A percentile compares a stretch with the other conserved stretches of the same genome.
Conservation (phyloP, 1,284 basidiomycete genomes). For the Moniliella sp. region DNA sequence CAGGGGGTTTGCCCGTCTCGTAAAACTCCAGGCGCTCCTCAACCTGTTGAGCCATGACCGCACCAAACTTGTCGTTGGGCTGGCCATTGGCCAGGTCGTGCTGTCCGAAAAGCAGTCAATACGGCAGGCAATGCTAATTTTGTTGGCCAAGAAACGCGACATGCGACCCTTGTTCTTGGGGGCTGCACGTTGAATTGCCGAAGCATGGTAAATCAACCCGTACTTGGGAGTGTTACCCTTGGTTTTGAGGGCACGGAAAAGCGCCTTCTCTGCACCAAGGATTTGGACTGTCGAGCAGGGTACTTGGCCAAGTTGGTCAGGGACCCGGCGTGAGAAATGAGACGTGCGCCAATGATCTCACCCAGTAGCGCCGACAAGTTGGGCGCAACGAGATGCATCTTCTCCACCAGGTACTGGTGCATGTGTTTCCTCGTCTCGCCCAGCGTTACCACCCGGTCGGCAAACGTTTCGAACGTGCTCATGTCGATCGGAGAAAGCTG, state of each 20-base stretch:
- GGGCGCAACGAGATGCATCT: constrained; percentile 90
- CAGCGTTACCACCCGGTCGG: constrained; percentile 90
- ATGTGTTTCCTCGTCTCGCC: constrained; percentile 79
- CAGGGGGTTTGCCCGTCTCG: constrained; percentile 51
- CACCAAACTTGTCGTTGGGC: constrained; percentile 79
- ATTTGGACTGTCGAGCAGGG: constrained; percentile 96
- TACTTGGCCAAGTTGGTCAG: constrained; percentile 82
- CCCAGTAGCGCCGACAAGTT: constrained; percentile 80
- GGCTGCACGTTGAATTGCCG: constrained; percentile 64
- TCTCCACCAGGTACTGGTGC: constrained; percentile 78
- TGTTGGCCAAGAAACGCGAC: constrained; percentile 92
- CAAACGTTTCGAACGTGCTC: constrained; percentile 74
- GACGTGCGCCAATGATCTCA: constrained; percentile 78
- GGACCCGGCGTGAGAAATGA: constrained; percentile 90
- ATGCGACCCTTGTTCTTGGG: constrained; percentile 94
- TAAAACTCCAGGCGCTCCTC: constrained; percentile 90
- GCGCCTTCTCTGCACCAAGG: constrained; percentile 88
- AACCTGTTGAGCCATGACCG: constrained; percentile 75
- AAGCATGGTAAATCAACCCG: constrained; percentile 74
- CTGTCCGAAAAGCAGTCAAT: constrained; percentile 86
- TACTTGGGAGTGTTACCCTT: constrained; percentile 98
- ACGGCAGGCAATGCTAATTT: constrained; percentile 87
- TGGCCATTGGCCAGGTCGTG: constrained; percentile 1
- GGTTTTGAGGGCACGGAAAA: constrained; percentile 92
- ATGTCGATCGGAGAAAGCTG: constrained; percentile 92